phyloP scores from a whole-genome alignment of 768 basidiomycete genomes.

The Hygrocybe punicea region DNA sequence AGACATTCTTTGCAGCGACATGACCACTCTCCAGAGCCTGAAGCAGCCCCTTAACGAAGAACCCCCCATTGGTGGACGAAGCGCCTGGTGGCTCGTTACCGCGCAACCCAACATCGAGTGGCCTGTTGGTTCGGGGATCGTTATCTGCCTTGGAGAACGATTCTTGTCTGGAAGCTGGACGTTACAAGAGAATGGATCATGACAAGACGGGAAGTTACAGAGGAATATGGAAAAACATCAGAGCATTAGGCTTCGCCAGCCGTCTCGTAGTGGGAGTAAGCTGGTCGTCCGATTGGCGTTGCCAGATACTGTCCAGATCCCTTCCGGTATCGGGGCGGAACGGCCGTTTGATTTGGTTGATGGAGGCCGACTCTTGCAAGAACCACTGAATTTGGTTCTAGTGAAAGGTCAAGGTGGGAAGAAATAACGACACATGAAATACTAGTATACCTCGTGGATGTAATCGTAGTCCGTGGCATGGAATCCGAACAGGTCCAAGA shows the following conservation, averaged over 20 bases:
- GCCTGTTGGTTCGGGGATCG: constrained; percentile 54
- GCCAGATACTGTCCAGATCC: constrained; percentile 68
- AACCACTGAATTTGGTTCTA: constrained; percentile 92
- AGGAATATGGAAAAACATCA: constrained; percentile 99
- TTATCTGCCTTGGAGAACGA: constrained; percentile 68
- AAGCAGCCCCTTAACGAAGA: constrained; percentile 80
- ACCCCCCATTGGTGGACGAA: constrained; percentile 70
- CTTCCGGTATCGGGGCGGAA: constrained; percentile 73
- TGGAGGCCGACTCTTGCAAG: constrained; percentile 68
- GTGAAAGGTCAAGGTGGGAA: constrained; percentile 5
- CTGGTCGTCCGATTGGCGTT: constrained; percentile 54
- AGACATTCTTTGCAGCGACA: constrained; percentile 41
- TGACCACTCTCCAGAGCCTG: constrained; percentile 70
- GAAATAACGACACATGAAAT: not conserved
- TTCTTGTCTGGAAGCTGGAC: constrained; percentile 54
- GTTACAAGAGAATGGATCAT: not conserved
- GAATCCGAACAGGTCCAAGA: constrained; percentile 59
- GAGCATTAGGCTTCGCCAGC: constrained; percentile 88
- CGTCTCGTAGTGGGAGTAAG: constrained; percentile 49
- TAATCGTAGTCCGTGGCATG: constrained; percentile 81
- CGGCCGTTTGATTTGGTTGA: constrained; percentile 75
- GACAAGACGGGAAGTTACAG: constrained; percentile 47
- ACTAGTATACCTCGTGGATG: constrained; percentile 55
- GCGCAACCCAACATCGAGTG: constrained; percentile 67
- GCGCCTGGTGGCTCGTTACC: constrained; percentile 58